These are phyloP conservation scores for Onygena corvina DNA, from an alignment of 2,329 filamentous ascomycete species.

Conservation along the genomic window DNA sequence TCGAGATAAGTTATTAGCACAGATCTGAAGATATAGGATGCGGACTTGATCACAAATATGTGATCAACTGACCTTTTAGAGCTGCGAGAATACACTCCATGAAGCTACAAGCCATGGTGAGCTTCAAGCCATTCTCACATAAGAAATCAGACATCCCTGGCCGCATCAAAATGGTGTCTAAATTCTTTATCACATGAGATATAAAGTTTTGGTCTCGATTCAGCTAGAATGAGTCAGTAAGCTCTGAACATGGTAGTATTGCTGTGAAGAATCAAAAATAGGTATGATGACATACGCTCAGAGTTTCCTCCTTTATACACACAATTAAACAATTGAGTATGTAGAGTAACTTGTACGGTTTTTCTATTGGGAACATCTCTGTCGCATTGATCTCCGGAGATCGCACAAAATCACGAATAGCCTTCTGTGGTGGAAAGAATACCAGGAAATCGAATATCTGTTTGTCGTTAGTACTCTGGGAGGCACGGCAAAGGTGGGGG, in stretches of 20 bases:
- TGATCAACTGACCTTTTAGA: conserved; percentile 39
- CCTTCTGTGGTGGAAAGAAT: conserved; percentile 56
- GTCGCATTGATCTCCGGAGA: conserved; percentile 41
- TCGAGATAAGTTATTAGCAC: neutral
- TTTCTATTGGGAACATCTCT: conserved; percentile 55
- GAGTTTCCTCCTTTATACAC: conserved; percentile 43
- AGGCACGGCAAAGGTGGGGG: neutral
- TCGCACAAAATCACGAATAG: conserved; percentile 49
- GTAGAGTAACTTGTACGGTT: conserved; percentile 63
- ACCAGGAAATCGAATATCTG: conserved; percentile 59
- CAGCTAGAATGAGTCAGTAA: conserved; percentile 19
- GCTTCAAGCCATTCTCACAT: conserved; percentile 35
- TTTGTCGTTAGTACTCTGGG: conserved; percentile 10
- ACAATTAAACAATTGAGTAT: conserved; percentile 55
- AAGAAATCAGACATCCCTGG: conserved; percentile 41
- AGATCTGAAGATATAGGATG: neutral
- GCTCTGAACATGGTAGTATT: neutral
- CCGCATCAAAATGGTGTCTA: conserved; percentile 51
- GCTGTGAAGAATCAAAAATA: neutral
- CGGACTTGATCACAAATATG: neutral
- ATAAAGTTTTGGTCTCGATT: conserved; percentile 29
- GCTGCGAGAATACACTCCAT: conserved; percentile 46
- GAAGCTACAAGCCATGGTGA: conserved; percentile 43
- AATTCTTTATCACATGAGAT: conserved; percentile 39
- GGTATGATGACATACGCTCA: conserved; percentile 22